A percentile compares a stretch with the other conserved stretches of the same genome.
Evolutionary conservation across 148 eudicot species (phyloP).

Genomic region (Rhododendron griersonianum): DNA sequence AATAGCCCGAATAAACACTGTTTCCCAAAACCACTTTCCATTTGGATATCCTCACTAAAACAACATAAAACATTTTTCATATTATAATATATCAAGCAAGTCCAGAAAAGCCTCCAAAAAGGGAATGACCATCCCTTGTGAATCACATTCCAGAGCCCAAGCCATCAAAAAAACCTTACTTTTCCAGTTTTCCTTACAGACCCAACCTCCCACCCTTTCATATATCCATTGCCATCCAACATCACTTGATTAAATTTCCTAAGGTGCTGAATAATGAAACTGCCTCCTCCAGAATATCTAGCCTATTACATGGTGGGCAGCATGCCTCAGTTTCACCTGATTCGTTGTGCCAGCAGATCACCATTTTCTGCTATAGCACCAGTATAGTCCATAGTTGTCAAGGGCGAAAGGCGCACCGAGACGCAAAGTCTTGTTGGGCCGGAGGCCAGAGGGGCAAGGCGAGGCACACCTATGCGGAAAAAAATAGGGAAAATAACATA

Average conservation of each 20-base stretch:
- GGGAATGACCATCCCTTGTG: neutral
- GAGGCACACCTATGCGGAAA: neutral
- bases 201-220: neutral
- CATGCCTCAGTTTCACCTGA: neutral
- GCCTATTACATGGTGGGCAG: neutral
- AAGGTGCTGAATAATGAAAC: neutral
- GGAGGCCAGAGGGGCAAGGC: neutral
- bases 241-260: neutral
- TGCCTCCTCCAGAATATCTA: neutral
- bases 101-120: neutral
- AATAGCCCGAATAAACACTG: neutral
- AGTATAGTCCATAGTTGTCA: neutral
- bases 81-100: neutral
- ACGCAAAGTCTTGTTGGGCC: neutral
- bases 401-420: neutral
- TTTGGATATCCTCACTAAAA: neutral
- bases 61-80: neutral
- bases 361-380: neutral
- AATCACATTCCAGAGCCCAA: neutral
- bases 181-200: neutral
- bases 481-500: too few species aligned
- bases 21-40: neutral
- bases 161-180: neutral
- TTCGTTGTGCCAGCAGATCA: neutral
- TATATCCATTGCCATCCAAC: neutral